Evolutionary conservation across 371 early-diverging fungal species (phyloP).

Genomic region (Mucor circinelloides): DNA sequence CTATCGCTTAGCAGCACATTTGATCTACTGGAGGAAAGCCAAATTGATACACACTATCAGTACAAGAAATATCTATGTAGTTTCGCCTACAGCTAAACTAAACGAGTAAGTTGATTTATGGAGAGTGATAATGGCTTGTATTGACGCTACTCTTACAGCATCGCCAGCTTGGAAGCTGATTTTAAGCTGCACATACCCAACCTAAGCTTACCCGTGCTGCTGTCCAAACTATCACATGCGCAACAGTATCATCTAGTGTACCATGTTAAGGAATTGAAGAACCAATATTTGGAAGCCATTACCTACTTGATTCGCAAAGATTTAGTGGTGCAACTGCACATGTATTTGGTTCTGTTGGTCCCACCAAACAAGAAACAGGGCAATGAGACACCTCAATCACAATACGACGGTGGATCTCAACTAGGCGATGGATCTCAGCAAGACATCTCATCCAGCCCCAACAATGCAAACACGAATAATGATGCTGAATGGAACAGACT

Average conservation of each 20-base stretch:
- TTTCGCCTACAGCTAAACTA: conserved; percentile 68
- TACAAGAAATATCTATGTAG: conserved; percentile 79
- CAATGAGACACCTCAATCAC: conserved; percentile 15
- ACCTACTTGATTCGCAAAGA: conserved; percentile 80
- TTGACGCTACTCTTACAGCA: conserved; percentile 23
- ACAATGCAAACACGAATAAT: conserved; percentile 22
- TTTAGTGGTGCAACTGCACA: conserved; percentile 81
- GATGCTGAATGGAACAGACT: conserved; percentile 35
- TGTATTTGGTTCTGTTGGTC: conserved; percentile 73
- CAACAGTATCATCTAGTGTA: conserved; percentile 69
- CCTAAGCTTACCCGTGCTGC: conserved; percentile 68
- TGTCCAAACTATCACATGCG: conserved; percentile 76
- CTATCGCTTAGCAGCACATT: conserved; percentile 85
- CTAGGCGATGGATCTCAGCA: not conserved
- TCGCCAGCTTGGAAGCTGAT: conserved; percentile 57
- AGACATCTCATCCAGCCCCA: conserved; percentile 32
- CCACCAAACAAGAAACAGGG: conserved; percentile 34
- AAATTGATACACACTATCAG: conserved; percentile 83
- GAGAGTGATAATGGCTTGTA: not conserved
- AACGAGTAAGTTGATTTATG: conserved; percentile 52
- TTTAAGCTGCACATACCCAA: conserved; percentile 69
- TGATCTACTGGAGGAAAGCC: conserved; percentile 91
- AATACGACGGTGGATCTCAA: conserved; percentile 1
- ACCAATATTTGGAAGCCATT: conserved; percentile 79
- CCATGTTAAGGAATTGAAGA: conserved; percentile 65